Base-by-base conservation (phyloP, 2,329 filamentous ascomycete genomes). In the Exutisphaerella laricina region DNA sequence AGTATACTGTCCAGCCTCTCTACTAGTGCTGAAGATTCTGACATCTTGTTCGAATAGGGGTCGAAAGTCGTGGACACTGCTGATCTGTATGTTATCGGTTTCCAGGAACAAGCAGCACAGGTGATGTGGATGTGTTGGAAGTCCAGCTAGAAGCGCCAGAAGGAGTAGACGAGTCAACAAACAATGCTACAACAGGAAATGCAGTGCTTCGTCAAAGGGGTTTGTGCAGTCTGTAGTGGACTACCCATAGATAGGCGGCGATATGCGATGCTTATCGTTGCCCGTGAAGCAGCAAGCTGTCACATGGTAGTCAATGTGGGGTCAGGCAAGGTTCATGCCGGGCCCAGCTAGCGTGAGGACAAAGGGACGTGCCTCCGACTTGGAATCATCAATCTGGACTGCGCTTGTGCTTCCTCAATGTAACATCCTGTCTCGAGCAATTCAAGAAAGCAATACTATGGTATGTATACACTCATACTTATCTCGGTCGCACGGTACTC, bases 1-100 rank as follows among this genome's bases (percentile, higher is more conserved):
- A 81, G 66, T 53, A 82, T 77, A 61, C 77, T 72, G 51, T 71
- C 71, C 45, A 79, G 65, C 33, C 49, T 54, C 18, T 44, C 40
- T 21, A 41, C 35, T 16, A 53, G 25, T 30, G 36, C 43, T 20
- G 42, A 41, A 22, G 41, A 39, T n/a, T 22, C 17, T 12, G 46
- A 38, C 26, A 43, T 43, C 4, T 1, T 43, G 40, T 4, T 35
- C 8, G 9, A 18, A n/a, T n/a, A n/a, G n/a, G n/a, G n/a, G n/a
- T n/a, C n/a, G n/a, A n/a, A n/a, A n/a, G n/a, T n/a, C n/a, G n/a
- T n/a, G n/a, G n/a, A n/a, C n/a, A n/a, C n/a, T n/a, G n/a, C n/a
- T n/a, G n/a, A n/a, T n/a, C n/a, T n/a, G n/a, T n/a, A n/a, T 39
- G 35, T 44, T 39, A 44, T 33, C 42, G 30, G 20, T 5, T 8